Evolutionary conservation across 352 stramenopile genomes (phyloP), one percentile per base, ranked within the genome.

Genomic region (Phytophthora pisi): DNA sequence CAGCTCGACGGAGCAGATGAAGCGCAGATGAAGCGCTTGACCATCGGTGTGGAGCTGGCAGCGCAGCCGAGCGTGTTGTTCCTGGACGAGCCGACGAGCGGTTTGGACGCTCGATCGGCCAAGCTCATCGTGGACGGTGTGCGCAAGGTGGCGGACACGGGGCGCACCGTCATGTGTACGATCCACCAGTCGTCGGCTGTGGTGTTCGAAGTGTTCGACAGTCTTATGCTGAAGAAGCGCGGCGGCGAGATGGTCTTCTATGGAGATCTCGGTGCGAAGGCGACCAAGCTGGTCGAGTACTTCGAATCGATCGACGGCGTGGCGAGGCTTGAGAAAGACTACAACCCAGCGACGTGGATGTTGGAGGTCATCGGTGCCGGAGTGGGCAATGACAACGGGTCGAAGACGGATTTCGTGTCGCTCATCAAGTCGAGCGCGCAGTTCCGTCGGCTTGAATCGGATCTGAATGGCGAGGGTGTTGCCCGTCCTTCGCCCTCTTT

Each of bases 261-360:
- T 43, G 82, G 81, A 26, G 76, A 89, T n/a, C 54, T 91, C 1
- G 77, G 73, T 6, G 50, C 64, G 0, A 66, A 85, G 15, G 72
- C 66, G 7, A 26, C 42, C 40, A 76, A 81, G 16, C 38, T 85
- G 40, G 31, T 83, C 16, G 28, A 64, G 2, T 83, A 95, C 38
- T 82, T 95, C 24, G 64, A 82, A 23, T 43, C 24, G 13, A 90
- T 95, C 46, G 74, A 81, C 2, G 66, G 59, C 23, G 61, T 72
- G 8, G 2, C 34, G 2, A 64, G 31, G 23, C 81, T 96, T 61
- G 66, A 79, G n/a, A 42, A 57, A 31, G 74, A 74, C 30, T 77
- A 86, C 56, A 96, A 97, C 51, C 86, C 88, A 9, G 88, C 88
- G 10, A 90, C 88, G 31, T 97, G 85, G 86, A 95, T 97, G 85